Evolutionary conservation across 257 asterid species (phyloP), one percentile per base, ranked within the genome.

Genomic region (Paraleonurus japonicus): DNA sequence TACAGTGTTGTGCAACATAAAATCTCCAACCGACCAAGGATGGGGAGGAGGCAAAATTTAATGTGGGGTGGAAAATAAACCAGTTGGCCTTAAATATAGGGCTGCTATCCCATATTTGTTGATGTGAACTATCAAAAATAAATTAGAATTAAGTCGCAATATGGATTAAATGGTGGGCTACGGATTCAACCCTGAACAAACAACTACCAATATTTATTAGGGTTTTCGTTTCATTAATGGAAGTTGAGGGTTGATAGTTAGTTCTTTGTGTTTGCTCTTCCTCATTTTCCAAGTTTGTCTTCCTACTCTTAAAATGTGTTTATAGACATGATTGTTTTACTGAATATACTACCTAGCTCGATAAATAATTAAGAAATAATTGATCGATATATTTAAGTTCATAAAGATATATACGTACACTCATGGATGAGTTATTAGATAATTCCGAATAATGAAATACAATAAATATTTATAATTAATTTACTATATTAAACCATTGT

Each of bases 131-230:
- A 59, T 68, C 65, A 20, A 26, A 19, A 11, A 48, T 7, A 65
- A 48, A 59, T 48, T 64, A 41, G 27, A 20, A 53, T 53, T 0
- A 16, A 22, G 23, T 16, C 19, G 37, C 33, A 51, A 71, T 58
- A 41, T 72, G 67, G 58, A 74, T 51, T 62, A 64, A 65, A 81
- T 57, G 65, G 72, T 65, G 71, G 77, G 73, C 63, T 32, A 33
- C 24, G 26, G 48, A 11, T 11, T 58, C 59, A 79, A 75, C 83
- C 66, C 76, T 69, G 72, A 82, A 83, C 90, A 4, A 76, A 76
- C 85, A 85, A 83, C 88, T 26, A 73, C 85, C 85, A 22, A 35
- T n/a, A 74, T 77, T 80, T 71, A 80, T 72, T 59, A 58, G 45
- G 64, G 58, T 7, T 51, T 33, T 59, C 33, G 33, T 28, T 32